Evolutionary conservation across 495 filamentous ascomycete species (phyloP).

Genomic region (Aspergillus conjunctus): DNA sequence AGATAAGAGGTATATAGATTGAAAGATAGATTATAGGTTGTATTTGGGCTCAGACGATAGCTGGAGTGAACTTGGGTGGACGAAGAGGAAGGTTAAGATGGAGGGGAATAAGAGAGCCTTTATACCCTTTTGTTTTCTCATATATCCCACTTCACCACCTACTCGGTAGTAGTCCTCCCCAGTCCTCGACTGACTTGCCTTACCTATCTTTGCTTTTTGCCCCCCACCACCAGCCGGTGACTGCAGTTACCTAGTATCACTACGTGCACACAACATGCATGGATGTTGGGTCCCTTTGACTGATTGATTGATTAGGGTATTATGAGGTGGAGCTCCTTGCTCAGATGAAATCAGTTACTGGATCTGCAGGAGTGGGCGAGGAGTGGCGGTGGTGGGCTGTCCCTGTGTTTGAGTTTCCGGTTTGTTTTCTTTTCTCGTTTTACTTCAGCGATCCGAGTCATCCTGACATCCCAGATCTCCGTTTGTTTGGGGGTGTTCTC

Average conservation of each 20-base stretch:
- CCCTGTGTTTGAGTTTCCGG: constrained; percentile 4
- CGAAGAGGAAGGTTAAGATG: neutral
- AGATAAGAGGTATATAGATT: neutral
- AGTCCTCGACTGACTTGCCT: too few relatives aligned
- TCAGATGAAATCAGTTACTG: neutral
- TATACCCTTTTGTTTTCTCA: neutral
- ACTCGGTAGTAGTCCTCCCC: too few relatives aligned
- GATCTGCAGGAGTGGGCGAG: neutral
- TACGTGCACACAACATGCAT: neutral
- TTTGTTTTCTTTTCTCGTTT: constrained; percentile 10
- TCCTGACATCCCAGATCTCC: neutral
- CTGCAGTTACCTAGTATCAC: neutral
- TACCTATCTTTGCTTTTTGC: neutral
- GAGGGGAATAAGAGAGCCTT: neutral
- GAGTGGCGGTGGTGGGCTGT: neutral
- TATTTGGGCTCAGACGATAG: constrained; percentile 2
- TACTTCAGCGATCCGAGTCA: constrained; percentile 9
- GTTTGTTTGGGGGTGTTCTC: neutral
- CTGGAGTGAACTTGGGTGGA: constrained; percentile 2
- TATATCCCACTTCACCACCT: too few relatives aligned
- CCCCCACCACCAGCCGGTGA: neutral
- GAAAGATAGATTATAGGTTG: neutral
- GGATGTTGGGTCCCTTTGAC: neutral
- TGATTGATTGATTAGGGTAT: constrained; percentile 11
- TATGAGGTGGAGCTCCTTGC: constrained; percentile 14